Evolutionary conservation across 179 eudicot species (phyloP).

Genomic region (Amaranthus tricolor): DNA sequence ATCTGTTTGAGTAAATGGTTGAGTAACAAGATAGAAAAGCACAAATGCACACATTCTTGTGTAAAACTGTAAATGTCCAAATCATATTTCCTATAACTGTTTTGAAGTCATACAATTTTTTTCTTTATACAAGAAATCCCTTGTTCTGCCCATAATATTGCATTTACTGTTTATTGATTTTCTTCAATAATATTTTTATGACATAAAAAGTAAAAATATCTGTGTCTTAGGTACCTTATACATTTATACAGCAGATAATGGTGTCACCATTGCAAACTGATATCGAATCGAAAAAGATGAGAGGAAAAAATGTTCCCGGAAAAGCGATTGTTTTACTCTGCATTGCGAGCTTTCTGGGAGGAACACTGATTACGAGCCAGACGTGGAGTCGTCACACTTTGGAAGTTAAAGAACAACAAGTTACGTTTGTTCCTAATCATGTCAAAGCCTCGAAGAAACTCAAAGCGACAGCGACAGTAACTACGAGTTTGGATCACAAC

Average conservation of each 20-base stretch:
- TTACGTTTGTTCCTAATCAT: constrained; percentile 20
- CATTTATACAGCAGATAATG: constrained; percentile 7
- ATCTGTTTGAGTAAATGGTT: not conserved
- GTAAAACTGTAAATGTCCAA: not conserved
- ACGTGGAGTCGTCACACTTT: constrained; percentile 34
- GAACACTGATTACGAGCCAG: constrained; percentile 59
- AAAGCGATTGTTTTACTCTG: constrained; percentile 58
- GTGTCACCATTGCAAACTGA: constrained; percentile 32
- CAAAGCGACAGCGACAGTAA: not conserved
- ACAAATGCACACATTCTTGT: not conserved
- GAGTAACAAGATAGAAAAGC: not conserved
- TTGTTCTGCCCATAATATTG: not conserved
- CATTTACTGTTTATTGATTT: not conserved
- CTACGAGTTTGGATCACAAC: constrained; percentile 41
- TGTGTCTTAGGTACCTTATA: not conserved
- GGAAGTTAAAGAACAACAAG: constrained; percentile 26
- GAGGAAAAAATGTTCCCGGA: constrained; percentile 52
- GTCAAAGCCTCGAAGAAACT: constrained; percentile 23
- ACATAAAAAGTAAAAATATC: not conserved
- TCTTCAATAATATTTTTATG: not conserved
- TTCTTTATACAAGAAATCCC: not conserved
- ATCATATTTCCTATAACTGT: not conserved
- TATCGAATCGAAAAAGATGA: constrained; percentile 46
- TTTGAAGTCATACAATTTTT: not conserved
- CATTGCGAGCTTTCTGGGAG: constrained; percentile 68